phyloP scores from a whole-genome alignment of 805 yeast genomes.

The Tanozyma kutaoensis region DNA sequence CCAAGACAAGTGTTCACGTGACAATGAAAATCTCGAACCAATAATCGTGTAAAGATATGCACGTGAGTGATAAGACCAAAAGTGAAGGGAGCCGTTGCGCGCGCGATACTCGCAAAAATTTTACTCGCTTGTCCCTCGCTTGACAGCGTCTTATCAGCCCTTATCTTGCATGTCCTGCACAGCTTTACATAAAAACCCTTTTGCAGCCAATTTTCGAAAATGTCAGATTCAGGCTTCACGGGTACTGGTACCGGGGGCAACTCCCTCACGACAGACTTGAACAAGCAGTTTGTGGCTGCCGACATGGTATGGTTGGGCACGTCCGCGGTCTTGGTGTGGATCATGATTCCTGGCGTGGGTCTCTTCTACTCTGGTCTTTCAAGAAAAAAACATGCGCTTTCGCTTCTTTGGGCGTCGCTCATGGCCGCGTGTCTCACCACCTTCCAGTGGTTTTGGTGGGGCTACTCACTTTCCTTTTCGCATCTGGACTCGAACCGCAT shows the following conservation, averaged over 20 bases:
- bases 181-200: no score
- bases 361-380: constrained; percentile 85
- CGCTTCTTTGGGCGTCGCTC: constrained; percentile 86
- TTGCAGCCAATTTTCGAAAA: no score
- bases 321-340: constrained; percentile 76
- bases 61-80: no score
- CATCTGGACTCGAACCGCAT: constrained; percentile 50
- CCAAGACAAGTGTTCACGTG: no score
- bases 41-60: no score
- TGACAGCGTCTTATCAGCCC: no score
- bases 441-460: constrained; percentile 95
- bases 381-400: constrained; percentile 90
- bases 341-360: constrained; percentile 96
- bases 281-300: constrained; percentile 54
- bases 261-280: constrained; percentile 59
- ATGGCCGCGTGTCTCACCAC: constrained; percentile 75
- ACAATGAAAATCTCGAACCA: no score
- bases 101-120: no score
- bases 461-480: constrained; percentile 72
- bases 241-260: constrained; percentile 66
- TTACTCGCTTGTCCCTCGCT: no score
- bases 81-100: no score
- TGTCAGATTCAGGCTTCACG: background rate
- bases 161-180: no score
- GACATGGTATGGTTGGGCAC: constrained; percentile 81